phyloP scores from a whole-genome alignment of 2,329 filamentous ascomycete species.

The Trichoderma atrobrunneum region DNA sequence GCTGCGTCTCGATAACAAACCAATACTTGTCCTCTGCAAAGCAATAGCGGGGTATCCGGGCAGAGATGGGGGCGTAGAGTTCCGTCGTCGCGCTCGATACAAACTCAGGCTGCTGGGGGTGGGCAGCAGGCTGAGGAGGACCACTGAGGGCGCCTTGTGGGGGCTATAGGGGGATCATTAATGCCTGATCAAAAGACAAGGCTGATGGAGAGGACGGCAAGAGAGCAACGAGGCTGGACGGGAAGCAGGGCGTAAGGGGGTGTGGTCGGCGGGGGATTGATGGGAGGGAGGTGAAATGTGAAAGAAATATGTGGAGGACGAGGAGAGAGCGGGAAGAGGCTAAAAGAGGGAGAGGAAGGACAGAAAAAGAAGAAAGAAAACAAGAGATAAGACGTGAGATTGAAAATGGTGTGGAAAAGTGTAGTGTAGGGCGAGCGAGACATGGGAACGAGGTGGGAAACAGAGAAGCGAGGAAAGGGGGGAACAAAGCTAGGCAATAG shows the following conservation, averaged over 20 bases:
- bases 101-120: constrained; percentile 38
- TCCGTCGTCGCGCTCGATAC: constrained; percentile 47
- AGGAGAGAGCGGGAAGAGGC: background rate
- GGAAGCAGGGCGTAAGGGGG: background rate
- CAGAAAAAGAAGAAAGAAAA: background rate
- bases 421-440: background rate
- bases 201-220: background rate
- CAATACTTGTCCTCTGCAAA: constrained; percentile 91
- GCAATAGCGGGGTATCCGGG: constrained; percentile 87
- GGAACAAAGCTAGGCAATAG: background rate
- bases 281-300: background rate
- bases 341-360: background rate
- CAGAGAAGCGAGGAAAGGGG: background rate
- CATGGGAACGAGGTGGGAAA: background rate
- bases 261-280: background rate
- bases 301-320: background rate
- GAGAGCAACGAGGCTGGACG: background rate
- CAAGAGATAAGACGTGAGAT: background rate
- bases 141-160: background rate
- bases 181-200: constrained; percentile 6
- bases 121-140: constrained; percentile 35
- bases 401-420: background rate
- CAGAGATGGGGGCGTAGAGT: constrained; percentile 73
- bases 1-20: constrained; percentile 90
- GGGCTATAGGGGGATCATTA: constrained; percentile 1